Evolutionary conservation across 306 rosid genomes (phyloP), one percentile per base, ranked within the genome.

Genomic region (Gleditsia sinensis): DNA sequence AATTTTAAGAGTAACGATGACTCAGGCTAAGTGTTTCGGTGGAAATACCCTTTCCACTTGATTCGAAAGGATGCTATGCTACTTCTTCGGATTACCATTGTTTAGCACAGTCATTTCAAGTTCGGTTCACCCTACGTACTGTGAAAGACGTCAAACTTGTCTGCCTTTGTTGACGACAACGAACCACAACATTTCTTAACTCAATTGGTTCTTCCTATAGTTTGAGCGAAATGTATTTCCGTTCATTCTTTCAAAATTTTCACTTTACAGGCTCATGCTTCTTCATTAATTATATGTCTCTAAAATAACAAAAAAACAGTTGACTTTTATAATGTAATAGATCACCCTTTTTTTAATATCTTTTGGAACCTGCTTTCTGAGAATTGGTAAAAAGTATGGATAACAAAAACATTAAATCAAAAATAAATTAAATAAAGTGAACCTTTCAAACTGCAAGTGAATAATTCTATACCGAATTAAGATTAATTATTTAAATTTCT

Each of bases 171-270:
- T 36, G n/a, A 51, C 33, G 34, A 33, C 19, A 69, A 33, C 37
- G 27, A 10, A 75, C 57, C 17, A 43, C 37, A 36, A 48, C 64
- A 48, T 36, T 25, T 48, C 64, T 36, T 69, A 77, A 46, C 55
- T 4, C 59, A 59, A 58, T 36, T 48, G 75, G n/a, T n/a, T n/a
- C n/a, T n/a, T n/a, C n/a, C n/a, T n/a, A n/a, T n/a, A n/a, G n/a
- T n/a, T n/a, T n/a, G n/a, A n/a, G n/a, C n/a, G n/a, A n/a, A n/a
- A n/a, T n/a, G n/a, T n/a, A n/a, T n/a, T n/a, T n/a, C n/a, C n/a
- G n/a, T n/a, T n/a, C n/a, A n/a, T n/a, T n/a, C n/a, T n/a, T n/a
- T n/a, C n/a, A n/a, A n/a, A n/a, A n/a, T n/a, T n/a, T n/a, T n/a
- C n/a, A n/a, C n/a, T n/a, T n/a, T n/a, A n/a, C n/a, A n/a, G n/a